Evolutionary conservation across 2,329 filamentous ascomycete species (phyloP), one percentile per base, ranked within the genome.

Genomic region (Fusarium longipes): DNA sequence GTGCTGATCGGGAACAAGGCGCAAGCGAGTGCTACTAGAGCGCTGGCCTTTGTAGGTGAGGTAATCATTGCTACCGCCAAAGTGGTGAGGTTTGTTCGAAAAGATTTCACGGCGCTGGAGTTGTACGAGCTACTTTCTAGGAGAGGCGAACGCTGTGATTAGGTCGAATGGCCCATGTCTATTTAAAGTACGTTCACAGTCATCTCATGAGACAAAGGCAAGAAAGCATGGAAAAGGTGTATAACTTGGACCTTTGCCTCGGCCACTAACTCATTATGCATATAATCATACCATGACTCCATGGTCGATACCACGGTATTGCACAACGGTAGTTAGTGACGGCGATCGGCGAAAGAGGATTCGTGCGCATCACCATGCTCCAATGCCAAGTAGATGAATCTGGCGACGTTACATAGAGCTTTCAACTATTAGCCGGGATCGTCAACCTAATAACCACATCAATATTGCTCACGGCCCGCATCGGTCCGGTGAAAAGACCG

Each of bases 351-450:
- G 22, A 18, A 17, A 25, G 4, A 9, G n/a, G 45, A 61, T 61
- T 61, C 38, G 56, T 11, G 56, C 57, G 57, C 38, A 45, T 61
- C 29, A 33, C 10, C 4, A 22, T 7, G 15, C 32, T 17, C 15
- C 7, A 8, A 6, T 15, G 40, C 25, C 25, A 57, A 39, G 35
- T 17, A 4, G 8, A 5, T 4, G n/a, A 5, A 17, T 20, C 22
- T 9, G n/a, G n/a, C 11, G 22, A 40, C 22, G 17, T 14, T 49
- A 30, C 27, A 33, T 39, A 24, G 11, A n/a, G 25, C 5, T 1
- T n/a, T 20, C 4, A 17, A 8, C 9, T 35, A 53, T 45, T 45
- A 53, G 5, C 50, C 50, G 50, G 50, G 50, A 53, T 53, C 50
- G 22, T 27, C 50, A 35, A 33, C 8, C 11, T 5, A 9, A 17